Base-by-base conservation (phyloP, 2,329 filamentous ascomycete species). In the Hypoxylon sp. region DNA sequence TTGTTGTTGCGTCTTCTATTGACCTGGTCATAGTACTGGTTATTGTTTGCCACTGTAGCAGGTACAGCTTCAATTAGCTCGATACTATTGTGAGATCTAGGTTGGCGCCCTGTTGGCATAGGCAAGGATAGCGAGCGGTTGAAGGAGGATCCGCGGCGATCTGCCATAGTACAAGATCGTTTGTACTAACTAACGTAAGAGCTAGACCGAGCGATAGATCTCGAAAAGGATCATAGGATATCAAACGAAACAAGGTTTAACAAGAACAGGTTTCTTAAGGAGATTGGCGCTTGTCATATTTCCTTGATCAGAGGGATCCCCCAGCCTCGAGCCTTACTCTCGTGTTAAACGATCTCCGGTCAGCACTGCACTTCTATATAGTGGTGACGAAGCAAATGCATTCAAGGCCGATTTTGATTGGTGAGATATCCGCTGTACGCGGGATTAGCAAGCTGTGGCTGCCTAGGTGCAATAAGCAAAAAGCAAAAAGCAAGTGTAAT, bases 1-100 rank as follows among this genome's bases (percentile, higher is more conserved):
- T 78, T 75, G 47, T 80, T 80, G 24, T 74, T 70, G 14, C 74
- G 75, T 58, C 79, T 74, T 48, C 70, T 75, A 10, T 71, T 63
- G 1, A 74, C 72, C 52, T 79, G 76, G 13, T 65, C 63, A 10
- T 65, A 56, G 37, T 74, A 59, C 9, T 68, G 57, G 11, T 74
- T 70, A 24, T 70, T 58, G 19, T 50, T 57, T n/a, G 64, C 53
- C 22, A 60, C 57, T 24, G 61, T 46, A 47, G 29, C 52, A 5
- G 53, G 13, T 9, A 31, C 29, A 3, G 42, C 64, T 5, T 63
- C 56, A 39, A 31, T 35, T 26, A 60, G 66, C 47, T 72, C 73
- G 17, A 59, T 55, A 26, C 55, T 26, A 31, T 63, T 48, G 24
- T 63, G n/a, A 0, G 63, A 22, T 26, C 63, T 65, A n/a, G 37